Base-by-base conservation (phyloP, 2,329 filamentous ascomycete species). In the Penicillium sp. region DNA sequence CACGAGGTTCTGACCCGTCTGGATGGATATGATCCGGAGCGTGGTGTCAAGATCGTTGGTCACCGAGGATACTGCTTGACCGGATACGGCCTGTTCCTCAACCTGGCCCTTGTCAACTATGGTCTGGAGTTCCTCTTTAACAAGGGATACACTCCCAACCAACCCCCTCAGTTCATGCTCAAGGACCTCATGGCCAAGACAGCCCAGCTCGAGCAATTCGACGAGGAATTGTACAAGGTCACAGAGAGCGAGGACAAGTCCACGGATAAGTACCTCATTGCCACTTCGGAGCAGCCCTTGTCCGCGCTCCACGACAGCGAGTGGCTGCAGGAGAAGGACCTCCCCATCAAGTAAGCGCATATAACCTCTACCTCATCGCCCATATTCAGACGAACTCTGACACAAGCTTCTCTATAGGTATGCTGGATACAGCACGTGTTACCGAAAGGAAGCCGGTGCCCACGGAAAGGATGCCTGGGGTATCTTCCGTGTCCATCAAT, bases 191-290 rank as follows among this genome's bases (percentile, higher is more conserved):
- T 99, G 95, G 93, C 91, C 62, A 98, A 98, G 84, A 99, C 95
- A 0, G 95, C 95, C 2, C 95, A 99, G 80, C 87, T 99, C 28
- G 93, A 95, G 69, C 91, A 97, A 73, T 99, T 99, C 73, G 95
- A 99, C 73, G 95, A 98, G 77, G 94, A 98, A 78, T 83, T 99
- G 55, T 99, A 99, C 85, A 98, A 98, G 81, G 94, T 99, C 58
- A 84, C 84, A 26, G 88, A 94, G 68, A 90, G 90, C 75, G 91
- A 92, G 61, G 92, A 96, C 70, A 87, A 92, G 66, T 87, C 92
- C 70, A 92, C 90, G 54, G 95, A 98, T 80, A 97, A 97, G 81
- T 88, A 88, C 73, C 78, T 88, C 40, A 90, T 90, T 72, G 92
- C 92, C 14, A 97, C 93, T 61, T 95, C 91, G 30, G 95, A 99